Conservation (phyloP, 2,329 filamentous ascomycete species). For the Parastagonospora avenae region DNA sequence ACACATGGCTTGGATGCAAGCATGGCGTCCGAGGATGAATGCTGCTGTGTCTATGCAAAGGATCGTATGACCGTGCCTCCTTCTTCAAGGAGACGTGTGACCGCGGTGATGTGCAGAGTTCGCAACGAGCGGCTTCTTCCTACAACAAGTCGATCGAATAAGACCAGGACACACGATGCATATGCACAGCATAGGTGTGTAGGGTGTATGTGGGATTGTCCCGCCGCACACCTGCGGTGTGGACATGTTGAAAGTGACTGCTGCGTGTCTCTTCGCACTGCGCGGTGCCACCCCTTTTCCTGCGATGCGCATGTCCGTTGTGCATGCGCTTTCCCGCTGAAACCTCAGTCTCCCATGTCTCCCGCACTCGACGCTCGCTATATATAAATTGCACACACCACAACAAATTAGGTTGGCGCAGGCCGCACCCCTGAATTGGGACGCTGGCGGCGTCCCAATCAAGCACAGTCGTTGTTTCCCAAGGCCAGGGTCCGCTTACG, state of each 20-base stretch:
- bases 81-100: too few species aligned
- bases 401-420: background rate
- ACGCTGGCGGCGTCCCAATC: constrained; percentile 14
- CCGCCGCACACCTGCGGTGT: constrained; percentile 1
- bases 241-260: constrained; percentile 14
- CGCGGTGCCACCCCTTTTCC: constrained; percentile 9
- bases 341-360: constrained; percentile 6
- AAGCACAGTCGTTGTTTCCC: constrained; percentile 20
- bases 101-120: too few species aligned
- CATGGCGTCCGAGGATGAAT: background rate
- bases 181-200: constrained; percentile 7
- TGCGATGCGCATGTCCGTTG: constrained; percentile 4
- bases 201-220: background rate
- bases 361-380: background rate
- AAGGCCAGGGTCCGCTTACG: background rate
- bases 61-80: too few species aligned
- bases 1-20: constrained; percentile 1
- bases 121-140: too few species aligned
- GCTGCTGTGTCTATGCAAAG: too few species aligned
- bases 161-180: constrained; percentile 1
- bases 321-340: constrained; percentile 10
- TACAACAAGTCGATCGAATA: too few species aligned
- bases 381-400: constrained; percentile 25
- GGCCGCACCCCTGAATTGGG: constrained; percentile 18
- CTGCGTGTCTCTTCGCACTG: background rate